Conservation (phyloP, 2,329 filamentous ascomycete species). For the Aspergillus sp. region DNA sequence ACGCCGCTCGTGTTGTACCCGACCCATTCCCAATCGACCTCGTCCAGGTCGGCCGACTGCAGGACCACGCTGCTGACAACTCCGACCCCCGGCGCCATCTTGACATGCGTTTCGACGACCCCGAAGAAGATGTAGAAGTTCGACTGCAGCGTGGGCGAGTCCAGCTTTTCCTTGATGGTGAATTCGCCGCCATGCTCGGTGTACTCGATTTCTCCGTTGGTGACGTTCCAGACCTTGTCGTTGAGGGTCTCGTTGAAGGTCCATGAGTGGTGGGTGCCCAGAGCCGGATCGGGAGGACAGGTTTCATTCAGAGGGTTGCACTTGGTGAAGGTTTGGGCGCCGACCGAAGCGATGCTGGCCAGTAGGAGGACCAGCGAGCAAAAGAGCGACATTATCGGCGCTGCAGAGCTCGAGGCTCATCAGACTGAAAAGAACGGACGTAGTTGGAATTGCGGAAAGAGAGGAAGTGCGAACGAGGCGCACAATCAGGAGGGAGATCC, state of each 20-base stretch:
- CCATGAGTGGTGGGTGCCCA: constrained; percentile 53
- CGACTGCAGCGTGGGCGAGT: constrained; percentile 70
- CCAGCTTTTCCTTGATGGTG: constrained; percentile 57
- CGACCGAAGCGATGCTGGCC: constrained; percentile 19
- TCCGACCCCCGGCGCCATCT: constrained; percentile 63
- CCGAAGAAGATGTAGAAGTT: constrained; percentile 84
- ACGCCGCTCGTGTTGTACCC: constrained; percentile 30
- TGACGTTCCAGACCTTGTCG: constrained; percentile 57
- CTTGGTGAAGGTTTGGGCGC: constrained; percentile 63
- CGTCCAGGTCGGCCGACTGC: constrained; percentile 73
- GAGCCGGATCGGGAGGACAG: constrained; percentile 62
- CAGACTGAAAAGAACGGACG: background rate
- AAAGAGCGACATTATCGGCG: constrained; percentile 19
- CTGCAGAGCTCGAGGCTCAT: too few species aligned
- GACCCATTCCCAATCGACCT: constrained; percentile 62
- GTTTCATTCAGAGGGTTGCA: constrained; percentile 68
- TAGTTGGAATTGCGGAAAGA: constrained; percentile 11
- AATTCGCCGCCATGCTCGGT: constrained; percentile 58
- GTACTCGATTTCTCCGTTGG: constrained; percentile 56
- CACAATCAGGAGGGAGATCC: constrained; percentile 15
- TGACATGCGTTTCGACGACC: constrained; percentile 66
- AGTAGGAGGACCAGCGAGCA: constrained; percentile 18
- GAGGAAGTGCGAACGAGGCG: constrained; percentile 19
- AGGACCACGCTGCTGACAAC: constrained; percentile 76
- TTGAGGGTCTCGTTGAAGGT: constrained; percentile 55